Base-by-base conservation (phyloP, 116 monocot genomes). In the Papilionanthe hybrid region DNA sequence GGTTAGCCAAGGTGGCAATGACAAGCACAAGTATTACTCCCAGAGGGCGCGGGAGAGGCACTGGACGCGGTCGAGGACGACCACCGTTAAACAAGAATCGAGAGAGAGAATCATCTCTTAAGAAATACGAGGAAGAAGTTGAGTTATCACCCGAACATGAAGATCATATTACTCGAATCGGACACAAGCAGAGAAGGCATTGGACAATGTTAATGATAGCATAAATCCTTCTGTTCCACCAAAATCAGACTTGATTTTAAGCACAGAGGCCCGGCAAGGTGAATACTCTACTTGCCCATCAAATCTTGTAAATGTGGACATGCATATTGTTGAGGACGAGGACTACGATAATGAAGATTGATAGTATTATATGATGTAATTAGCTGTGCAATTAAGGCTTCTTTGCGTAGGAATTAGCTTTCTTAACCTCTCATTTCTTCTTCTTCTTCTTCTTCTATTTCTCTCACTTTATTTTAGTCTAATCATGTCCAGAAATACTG, bases 301-400 rank as follows among this genome's bases (percentile, higher is more conserved):
- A 41, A 90, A 82, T 74, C 83, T 94, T 87, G 86, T 86, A 84
- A 86, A 88, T 79, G 42, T 89, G 60, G 86, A 86, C 29, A 86
- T 91, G 84, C 85, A 89, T 17, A 81, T 97, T 76, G 96, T 92
- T 48, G 87, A 97, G 65, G 94, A 97, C 53, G 96, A 97, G 81
- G 96, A 96, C 78, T 93, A 97, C 79, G 92, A 97, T 68, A 92
- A 97, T 37, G 96, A 97, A 82, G 89, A 92, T 86, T 92, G 42
- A 87, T 11, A 30, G 43, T 43, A 43, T 73, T 44, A 8, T 19
- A n/a, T 44, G 44, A n/a, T 73, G 73, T 73, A 73, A 73, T 73
- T 73, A 73, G 69, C 11, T n/a, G 44, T 73, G 73, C 73, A 42
- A 73, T 20, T 44, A 22, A 67, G 69, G 0, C 37, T 69, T 32